Evolutionary conservation across 179 eudicot species (phyloP), one percentile per base, ranked within the genome.

Genomic region (Monotropa hypopitys): DNA sequence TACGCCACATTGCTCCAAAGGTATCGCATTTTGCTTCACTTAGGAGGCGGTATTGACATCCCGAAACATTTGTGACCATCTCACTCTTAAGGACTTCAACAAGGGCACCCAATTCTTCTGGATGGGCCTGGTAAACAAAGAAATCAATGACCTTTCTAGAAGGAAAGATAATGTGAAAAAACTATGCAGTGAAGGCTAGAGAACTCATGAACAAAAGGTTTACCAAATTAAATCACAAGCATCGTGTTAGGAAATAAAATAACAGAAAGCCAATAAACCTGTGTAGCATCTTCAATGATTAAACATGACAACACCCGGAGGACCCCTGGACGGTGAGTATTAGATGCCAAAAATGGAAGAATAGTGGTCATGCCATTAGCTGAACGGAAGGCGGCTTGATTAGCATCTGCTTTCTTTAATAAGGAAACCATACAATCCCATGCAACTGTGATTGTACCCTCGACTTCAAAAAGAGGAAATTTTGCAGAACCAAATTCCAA

Each of bases 381-480:
- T 43, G 93, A 86, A 74, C 99, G 97, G 78, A 96, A 96, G 49
- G 91, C 88, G 47, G 89, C 88, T 89, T 96, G 99, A 85, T 90
- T 96, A 51, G 90, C 86, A 79, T 94, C 99, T 20, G 98, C 90
- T 87, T 94, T 96, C 89, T 88, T 96, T 81, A 96, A 77, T 82
- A 96, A 82, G 51, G 97, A 91, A 73, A 94, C 97, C 89, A 94
- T 81, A 80, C 98, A 94, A 81, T 96, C 99, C 99, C 99, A 96
- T 74, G 99, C 91, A 84, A 90, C 83, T 70, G 87, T 66, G 54
- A 88, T 88, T 32, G 99, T 96, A 50, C 80, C 84, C 79, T 91
- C 96, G 54, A 80, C 86, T 80, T 90, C 98, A 82, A 96, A 96
- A 76, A 96, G 91, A 73, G 90, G 93, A 77, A 83, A 88, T 83